Evolutionary conservation across 2,329 filamentous ascomycete genomes (phyloP), one percentile per base, ranked within the genome.

Genomic region (Fusarium armeniacum): DNA sequence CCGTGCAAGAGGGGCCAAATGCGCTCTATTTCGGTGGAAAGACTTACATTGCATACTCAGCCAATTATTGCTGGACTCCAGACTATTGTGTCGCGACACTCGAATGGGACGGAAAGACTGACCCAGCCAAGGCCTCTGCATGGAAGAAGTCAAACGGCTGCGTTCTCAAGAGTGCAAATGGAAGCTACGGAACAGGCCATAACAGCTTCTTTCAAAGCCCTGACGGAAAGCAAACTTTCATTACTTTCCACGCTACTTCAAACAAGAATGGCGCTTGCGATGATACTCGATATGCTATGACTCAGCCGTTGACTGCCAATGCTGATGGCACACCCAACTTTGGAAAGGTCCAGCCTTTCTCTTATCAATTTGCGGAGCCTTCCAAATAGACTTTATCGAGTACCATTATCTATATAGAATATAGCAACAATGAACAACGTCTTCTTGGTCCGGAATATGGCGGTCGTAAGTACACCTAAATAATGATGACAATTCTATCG

Each of bases 151-250:
- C 78, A 4, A 72, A 76, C 18, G 84, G 85, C 0, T 86, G 84
- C 11, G 79, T 85, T 4, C 82, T 89, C 38, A 82, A 79, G 22
- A 83, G 81, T 45, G 85, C 82, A 3, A 87, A 88, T 62, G 85
- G 85, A 5, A 86, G 87, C 72, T 88, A 85, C 51, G 86, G 86
- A 16, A 84, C 86, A 0, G 86, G 85, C 0, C 85, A 88, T 65
- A 88, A 88, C 69, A 85, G 84, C 4, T 89, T 89, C 80, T 88
- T 89, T 77, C 78, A 76, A 30, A 87, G 84, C 65, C 86, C 86
- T 0, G 85, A 88, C 64, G 84, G 81, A 5, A 82, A 77, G 1
- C 81, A 88, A 75, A 84, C 82, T 4, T 89, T 83, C 83, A 86
- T 85, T 53, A 83, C 85, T 0, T 89, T 86, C 74, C 86, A 89